Evolutionary conservation across 2,329 filamentous ascomycete species (phyloP).

Genomic region (Helicocarpus griseus): DNA sequence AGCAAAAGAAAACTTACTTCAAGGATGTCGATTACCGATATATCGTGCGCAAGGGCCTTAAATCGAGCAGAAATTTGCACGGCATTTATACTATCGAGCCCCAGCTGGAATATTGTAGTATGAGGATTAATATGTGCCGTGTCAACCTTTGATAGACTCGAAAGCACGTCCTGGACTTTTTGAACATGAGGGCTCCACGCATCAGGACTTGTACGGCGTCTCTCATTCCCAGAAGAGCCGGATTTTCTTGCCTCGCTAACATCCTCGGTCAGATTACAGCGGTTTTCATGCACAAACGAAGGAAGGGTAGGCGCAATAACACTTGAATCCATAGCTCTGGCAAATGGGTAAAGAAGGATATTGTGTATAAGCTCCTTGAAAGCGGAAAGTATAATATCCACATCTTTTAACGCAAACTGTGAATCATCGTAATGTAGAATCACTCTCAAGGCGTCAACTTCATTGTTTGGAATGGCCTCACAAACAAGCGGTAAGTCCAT

Average conservation of each 20-base stretch:
- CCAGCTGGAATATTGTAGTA: conserved; percentile 77
- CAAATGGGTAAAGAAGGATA: conserved; percentile 23
- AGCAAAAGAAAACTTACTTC: conserved; percentile 33
- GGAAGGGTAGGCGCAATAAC: conserved; percentile 16
- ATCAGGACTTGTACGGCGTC: background rate
- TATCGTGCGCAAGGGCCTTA: conserved; percentile 46
- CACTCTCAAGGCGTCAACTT: conserved; percentile 45
- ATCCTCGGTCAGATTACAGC: background rate
- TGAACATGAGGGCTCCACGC: conserved; percentile 45
- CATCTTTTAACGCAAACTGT: conserved; percentile 15
- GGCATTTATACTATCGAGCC: conserved; percentile 82
- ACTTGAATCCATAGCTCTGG: conserved; percentile 21
- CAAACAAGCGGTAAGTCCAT: conserved; percentile 65
- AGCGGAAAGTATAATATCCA: conserved; percentile 18
- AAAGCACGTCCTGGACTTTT: conserved; percentile 47
- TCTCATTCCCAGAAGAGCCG: background rate
- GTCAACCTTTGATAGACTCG: conserved; percentile 47
- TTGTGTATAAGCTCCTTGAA: conserved; percentile 26
- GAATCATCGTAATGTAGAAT: conserved; percentile 51
- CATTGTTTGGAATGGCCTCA: conserved; percentile 54
- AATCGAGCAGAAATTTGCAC: conserved; percentile 64
- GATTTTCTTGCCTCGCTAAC: background rate
- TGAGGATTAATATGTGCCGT: conserved; percentile 43
- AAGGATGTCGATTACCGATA: conserved; percentile 66
- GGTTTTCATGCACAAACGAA: conserved; percentile 15